A percentile compares a stretch with the other conserved stretches of the same genome.
phyloP scores from a whole-genome alignment of 768 basidiomycete genomes.

The Ephemerocybe angulata region DNA sequence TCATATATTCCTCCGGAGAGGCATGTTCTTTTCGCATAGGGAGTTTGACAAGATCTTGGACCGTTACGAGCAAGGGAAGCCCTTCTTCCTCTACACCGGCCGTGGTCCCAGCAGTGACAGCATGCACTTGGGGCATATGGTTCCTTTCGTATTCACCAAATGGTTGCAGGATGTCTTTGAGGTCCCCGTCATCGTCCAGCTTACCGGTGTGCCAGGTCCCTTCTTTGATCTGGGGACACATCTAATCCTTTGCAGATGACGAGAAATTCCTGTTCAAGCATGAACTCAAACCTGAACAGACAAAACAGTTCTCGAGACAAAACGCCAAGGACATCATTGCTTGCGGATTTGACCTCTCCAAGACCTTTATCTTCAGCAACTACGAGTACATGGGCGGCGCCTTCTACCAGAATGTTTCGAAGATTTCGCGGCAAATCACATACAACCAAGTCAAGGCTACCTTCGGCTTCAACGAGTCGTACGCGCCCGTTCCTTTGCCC shows the following conservation, averaged over 20 bases:
- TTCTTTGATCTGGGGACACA: neutral
- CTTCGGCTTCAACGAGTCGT: slow-evolving; percentile 97
- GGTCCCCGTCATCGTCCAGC: neutral
- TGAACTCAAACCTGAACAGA: slow-evolving; percentile 86
- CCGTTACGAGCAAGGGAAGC: slow-evolving; percentile 94
- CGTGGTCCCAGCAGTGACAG: slow-evolving; percentile 95
- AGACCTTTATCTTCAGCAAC: slow-evolving; percentile 97
- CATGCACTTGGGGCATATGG: slow-evolving; percentile 97
- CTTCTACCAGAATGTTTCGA: slow-evolving; percentile 93
- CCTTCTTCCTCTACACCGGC: slow-evolving; percentile 97
- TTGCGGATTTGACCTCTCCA: slow-evolving; percentile 85
- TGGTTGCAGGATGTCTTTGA: slow-evolving; percentile 33
- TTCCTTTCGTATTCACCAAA: slow-evolving; percentile 98
- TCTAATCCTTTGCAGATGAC: slow-evolving; percentile 58
- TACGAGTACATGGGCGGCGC: slow-evolving; percentile 86
- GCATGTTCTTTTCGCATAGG: slow-evolving; percentile 97
- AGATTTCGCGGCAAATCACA: slow-evolving; percentile 89
- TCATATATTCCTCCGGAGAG: slow-evolving; percentile 83
- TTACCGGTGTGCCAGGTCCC: slow-evolving; percentile 55
- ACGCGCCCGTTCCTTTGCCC: slow-evolving; percentile 28
- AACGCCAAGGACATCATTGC: slow-evolving; percentile 98
- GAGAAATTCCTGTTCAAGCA: slow-evolving; percentile 99
- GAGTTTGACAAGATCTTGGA: slow-evolving; percentile 93
- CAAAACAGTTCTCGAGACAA: slow-evolving; percentile 70
- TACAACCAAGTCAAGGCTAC: slow-evolving; percentile 92